These are phyloP conservation scores for Cynara cardunculus DNA, from an alignment of 129 eudicot species.

Conservation along the genomic window DNA sequence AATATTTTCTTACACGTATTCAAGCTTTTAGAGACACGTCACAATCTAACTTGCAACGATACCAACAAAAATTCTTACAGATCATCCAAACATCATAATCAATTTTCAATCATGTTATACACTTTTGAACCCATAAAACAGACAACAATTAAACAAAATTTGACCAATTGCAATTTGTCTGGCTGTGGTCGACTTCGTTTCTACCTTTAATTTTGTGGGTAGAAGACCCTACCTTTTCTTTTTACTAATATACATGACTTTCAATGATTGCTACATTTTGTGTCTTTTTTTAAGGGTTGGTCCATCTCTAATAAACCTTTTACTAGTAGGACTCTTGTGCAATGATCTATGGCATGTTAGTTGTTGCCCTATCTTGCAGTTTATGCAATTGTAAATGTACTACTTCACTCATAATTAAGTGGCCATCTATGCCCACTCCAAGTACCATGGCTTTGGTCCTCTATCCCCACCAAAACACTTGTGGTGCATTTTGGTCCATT, in stretches of 20 bases:
- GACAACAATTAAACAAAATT: not conserved
- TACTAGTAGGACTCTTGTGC: not conserved
- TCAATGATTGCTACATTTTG: not conserved
- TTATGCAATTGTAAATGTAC: conserved; percentile 14
- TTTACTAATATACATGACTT: not conserved
- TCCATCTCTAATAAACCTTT: not conserved
- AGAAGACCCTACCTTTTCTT: not conserved
- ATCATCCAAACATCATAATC: not conserved
- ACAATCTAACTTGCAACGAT: not conserved
- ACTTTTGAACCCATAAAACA: too few relatives aligned
- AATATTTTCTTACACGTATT: too few relatives aligned
- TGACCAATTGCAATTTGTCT: not conserved
- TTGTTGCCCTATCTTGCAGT: conserved; percentile 10
- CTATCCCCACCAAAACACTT: not conserved
- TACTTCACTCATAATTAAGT: not conserved
- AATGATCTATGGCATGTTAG: not conserved
- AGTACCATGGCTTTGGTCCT: not conserved
- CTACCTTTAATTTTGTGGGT: not conserved
- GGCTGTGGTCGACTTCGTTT: not conserved
- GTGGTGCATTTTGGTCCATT: not conserved
- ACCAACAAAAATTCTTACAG: not conserved
- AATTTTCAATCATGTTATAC: not conserved
- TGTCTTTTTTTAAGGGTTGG: not conserved
- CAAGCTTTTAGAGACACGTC: not conserved
- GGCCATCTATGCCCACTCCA: conserved; percentile 11